Conservation (phyloP, 2,329 filamentous ascomycete genomes). For the Tolypocladium pustulatum region DNA sequence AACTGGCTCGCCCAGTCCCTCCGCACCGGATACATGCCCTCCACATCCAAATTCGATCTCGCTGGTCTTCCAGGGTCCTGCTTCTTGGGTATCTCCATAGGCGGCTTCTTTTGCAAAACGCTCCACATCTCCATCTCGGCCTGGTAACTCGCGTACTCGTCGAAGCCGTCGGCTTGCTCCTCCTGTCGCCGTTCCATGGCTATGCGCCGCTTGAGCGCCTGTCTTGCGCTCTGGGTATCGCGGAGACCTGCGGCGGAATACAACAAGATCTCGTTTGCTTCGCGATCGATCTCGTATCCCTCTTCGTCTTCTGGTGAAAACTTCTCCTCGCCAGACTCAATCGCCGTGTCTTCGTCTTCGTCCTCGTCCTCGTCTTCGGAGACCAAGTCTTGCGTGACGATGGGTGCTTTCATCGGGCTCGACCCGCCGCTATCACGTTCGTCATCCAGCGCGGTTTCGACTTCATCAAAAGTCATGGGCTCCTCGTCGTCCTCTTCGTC, state of each 20-base stretch:
- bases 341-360: conserved; percentile 6
- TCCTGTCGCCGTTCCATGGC: conserved; percentile 31
- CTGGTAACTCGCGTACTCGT: conserved; percentile 25
- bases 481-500: conserved; percentile 14
- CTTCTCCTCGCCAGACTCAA: conserved; percentile 6
- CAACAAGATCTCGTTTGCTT: conserved; percentile 30
- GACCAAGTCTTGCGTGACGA: neutral
- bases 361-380: conserved; percentile 5
- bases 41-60: conserved; percentile 20
- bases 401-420: neutral
- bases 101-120: conserved; percentile 28
- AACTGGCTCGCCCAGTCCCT: conserved; percentile 28
- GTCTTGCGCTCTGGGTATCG: conserved; percentile 22
- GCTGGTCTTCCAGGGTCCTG: conserved; percentile 16
- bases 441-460: conserved; percentile 26
- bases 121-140: conserved; percentile 37
- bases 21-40: conserved; percentile 24
- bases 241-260: conserved; percentile 30
- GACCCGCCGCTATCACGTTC: conserved; percentile 4
- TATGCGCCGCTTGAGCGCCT: conserved; percentile 27
- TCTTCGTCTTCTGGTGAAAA: conserved; percentile 15
- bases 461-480: conserved; percentile 30
- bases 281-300: conserved; percentile 18
- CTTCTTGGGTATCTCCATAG: conserved; percentile 19
- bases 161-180: conserved; percentile 29